phyloP scores from a whole-genome alignment of 192 early-diverging fungal genomes.

The Backusella mclennaniae region DNA sequence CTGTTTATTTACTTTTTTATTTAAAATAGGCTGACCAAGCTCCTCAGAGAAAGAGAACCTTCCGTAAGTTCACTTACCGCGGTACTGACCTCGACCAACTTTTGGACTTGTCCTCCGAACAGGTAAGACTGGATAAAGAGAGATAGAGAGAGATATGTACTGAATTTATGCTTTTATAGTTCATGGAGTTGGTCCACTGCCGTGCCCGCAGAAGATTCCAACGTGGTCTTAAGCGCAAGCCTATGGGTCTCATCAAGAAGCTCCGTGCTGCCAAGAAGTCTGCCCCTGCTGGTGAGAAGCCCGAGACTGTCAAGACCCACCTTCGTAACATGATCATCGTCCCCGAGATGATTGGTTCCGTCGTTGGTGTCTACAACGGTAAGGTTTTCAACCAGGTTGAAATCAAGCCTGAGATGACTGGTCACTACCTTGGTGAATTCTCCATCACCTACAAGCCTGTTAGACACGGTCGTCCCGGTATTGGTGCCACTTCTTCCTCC shows the following conservation, averaged over 20 bases:
- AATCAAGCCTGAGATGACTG: slow-evolving; percentile 64
- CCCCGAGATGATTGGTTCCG: slow-evolving; percentile 98
- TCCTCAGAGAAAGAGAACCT: slow-evolving; percentile 85
- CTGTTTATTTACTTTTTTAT: background rate
- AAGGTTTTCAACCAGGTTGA: slow-evolving; percentile 99
- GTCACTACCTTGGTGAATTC: slow-evolving; percentile 37
- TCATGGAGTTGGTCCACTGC: slow-evolving; percentile 91
- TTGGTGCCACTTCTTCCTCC: slow-evolving; percentile 97
- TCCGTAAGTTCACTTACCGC: slow-evolving; percentile 98
- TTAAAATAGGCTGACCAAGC: slow-evolving; percentile 25
- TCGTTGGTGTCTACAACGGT: slow-evolving; percentile 97
- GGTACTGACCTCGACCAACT: slow-evolving; percentile 96
- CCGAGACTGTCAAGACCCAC: slow-evolving; percentile 96
- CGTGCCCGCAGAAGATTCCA: slow-evolving; percentile 98
- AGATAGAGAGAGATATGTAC: background rate
- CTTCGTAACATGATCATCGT: slow-evolving; percentile 99
- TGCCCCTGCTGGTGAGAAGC: slow-evolving; percentile 87
- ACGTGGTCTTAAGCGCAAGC: slow-evolving; percentile 98
- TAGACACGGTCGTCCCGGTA: slow-evolving; percentile 99
- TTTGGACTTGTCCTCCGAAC: slow-evolving; percentile 88
- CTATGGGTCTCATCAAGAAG: slow-evolving; percentile 99
- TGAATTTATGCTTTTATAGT: slow-evolving; percentile 37
- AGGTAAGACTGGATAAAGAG: slow-evolving; percentile 38
- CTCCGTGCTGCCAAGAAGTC: slow-evolving; percentile 97
- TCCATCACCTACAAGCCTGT: slow-evolving; percentile 97